Base-by-base conservation (phyloP, 257 asterid genomes). In the Ilex aquifolium region DNA sequence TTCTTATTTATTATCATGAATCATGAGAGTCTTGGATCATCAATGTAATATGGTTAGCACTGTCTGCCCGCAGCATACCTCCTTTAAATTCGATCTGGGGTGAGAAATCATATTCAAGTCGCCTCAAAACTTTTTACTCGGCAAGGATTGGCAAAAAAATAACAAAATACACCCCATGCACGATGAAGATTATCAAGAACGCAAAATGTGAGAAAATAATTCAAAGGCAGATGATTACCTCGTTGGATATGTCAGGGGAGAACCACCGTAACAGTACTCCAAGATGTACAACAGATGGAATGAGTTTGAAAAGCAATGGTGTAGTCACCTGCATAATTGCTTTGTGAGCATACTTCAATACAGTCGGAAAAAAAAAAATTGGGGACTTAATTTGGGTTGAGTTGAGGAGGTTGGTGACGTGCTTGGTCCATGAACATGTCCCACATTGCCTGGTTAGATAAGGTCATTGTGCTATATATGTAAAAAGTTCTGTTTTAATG, bases 181-280 rank as follows among this genome's bases (percentile, higher is more conserved):
- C 56, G 48, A 53, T 42, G 60, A 64, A 21, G 27, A 21, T 21
- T 21, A 21, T 21, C 27, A 21, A 21, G 27, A 21, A 21, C 1
- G 27, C 27, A 21, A 70, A 27, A 39, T 57, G 48, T 8, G 61
- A 60, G 32, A 50, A 36, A 44, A 7, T 31, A 53, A 39, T n/a
- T 31, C 59, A 2, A 57, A 63, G 57, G 64, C 21, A 46, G 56
- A 56, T 31, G 11, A 50, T 48, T 75, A 88, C 96, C 92, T 88
- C 95, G 39, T 56, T 75, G 8, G 85, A 63, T 21, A 67, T 31
- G 31, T 88, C 91, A 11, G 91, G 85, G 62, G 86, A 62, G 73
- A 88, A 85, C 95, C 96, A 88, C 76, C 81, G 79, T 44, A 85
- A 64, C 50, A 83, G 79, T 71, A 85, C 90, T 60, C 96, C 96